Conservation (phyloP, 2,329 filamentous ascomycete genomes). For the Zasmidium angulare region DNA sequence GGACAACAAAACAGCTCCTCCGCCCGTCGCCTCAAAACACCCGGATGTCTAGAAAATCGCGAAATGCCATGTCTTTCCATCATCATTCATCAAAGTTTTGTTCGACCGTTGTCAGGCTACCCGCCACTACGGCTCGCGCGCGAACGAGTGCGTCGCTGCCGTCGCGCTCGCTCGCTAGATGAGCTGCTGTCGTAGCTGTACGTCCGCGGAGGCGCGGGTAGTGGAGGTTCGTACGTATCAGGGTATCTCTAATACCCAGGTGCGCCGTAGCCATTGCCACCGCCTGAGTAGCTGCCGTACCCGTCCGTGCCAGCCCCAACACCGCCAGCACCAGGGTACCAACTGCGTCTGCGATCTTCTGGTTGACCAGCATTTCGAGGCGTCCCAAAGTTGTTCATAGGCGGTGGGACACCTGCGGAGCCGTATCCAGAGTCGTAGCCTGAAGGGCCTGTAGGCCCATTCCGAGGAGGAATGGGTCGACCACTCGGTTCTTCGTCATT, state of each 20-base stretch:
- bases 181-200: constrained; percentile 6
- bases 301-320: constrained; percentile 24
- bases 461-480: constrained; percentile 19
- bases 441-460: constrained; percentile 9
- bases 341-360: constrained; percentile 25
- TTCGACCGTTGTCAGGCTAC: background rate
- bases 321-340: constrained; percentile 17
- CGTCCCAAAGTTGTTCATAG: constrained; percentile 3
- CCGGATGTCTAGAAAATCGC: background rate
- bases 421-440: constrained; percentile 19
- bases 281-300: constrained; percentile 23
- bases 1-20: background rate
- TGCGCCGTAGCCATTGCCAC: background rate
- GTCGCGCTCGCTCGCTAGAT: constrained; percentile 6
- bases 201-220: background rate
- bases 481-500: constrained; percentile 21
- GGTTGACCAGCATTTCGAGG: background rate
- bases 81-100: background rate
- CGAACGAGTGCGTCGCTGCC: constrained; percentile 7
- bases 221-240: background rate
- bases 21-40: background rate
- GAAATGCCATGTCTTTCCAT: background rate
- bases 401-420: constrained; percentile 9
- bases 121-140: background rate
- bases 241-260: background rate